Percentiles rank a stretch among this genome's conserved stretches.
phyloP scores from a whole-genome alignment of 2,329 filamentous ascomycete species.

The Huntiella omanensis region DNA sequence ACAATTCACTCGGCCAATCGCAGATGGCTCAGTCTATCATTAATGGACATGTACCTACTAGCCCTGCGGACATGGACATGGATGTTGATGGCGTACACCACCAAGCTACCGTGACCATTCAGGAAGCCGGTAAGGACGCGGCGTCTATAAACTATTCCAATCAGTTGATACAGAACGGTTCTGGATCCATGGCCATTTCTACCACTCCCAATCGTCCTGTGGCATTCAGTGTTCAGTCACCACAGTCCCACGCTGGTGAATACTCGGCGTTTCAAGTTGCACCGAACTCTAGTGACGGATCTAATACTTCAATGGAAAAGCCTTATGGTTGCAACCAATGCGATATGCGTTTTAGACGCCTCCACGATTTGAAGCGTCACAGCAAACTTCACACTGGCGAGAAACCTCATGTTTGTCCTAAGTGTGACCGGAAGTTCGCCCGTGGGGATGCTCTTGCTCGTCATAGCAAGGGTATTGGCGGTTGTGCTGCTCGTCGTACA shows the following conservation, averaged over 20 bases:
- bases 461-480: constrained; percentile 88
- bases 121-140: constrained; percentile 22
- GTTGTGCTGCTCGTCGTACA: constrained; percentile 76
- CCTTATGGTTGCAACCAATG: constrained; percentile 91
- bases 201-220: constrained; percentile 31
- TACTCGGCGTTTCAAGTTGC: background rate
- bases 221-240: constrained; percentile 35
- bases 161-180: constrained; percentile 22
- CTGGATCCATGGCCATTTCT: constrained; percentile 20
- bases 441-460: constrained; percentile 85
- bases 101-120: constrained; percentile 12
- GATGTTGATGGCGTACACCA: constrained; percentile 24
- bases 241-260: constrained; percentile 11
- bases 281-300: background rate
- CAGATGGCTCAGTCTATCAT: constrained; percentile 30
- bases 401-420: constrained; percentile 83
- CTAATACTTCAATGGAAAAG: constrained; percentile 42
- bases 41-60: constrained; percentile 27
- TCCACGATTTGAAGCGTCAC: constrained; percentile 91
- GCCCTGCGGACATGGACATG: constrained; percentile 35
- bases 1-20: constrained; percentile 24
- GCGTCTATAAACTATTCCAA: constrained; percentile 36
- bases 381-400: constrained; percentile 94
- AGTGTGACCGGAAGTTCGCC: constrained; percentile 87
- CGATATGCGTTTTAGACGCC: constrained; percentile 71